Evolutionary conservation across 2,329 filamentous ascomycete species (phyloP), one percentile per base, ranked within the genome.

Genomic region (Penicillium sp.): DNA sequence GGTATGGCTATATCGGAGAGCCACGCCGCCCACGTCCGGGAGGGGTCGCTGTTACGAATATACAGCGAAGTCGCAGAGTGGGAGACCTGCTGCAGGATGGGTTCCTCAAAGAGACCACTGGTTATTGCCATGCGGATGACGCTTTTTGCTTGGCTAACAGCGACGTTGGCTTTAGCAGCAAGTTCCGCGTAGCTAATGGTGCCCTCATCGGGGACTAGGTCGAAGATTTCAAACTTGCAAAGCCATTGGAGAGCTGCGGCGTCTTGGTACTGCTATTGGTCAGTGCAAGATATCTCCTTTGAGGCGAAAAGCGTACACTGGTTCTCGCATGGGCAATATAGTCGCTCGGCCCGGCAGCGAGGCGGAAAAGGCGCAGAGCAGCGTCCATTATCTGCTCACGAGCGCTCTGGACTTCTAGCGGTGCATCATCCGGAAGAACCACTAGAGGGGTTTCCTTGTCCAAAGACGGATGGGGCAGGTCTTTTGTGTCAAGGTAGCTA

Each of bases 91-190:
- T 82, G 81, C 0, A 82, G 82, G 3, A 70, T 70, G 0, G 82
- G 80, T 66, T 88, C 86, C 46, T 76, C 69, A 72, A 89, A 87
- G 61, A 88, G 79, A 9, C 77, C 75, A 65, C 82, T 84, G 11
- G 85, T 87, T 79, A 88, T 87, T 46, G 82, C 84, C 70, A 87
- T 82, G 7, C 86, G 83, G 30, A 86, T 72, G 7, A 84, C 74
- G 44, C 55, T 67, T 29, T 71, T 67, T 8, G 78, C 64, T 3
- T 64, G 66, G 0, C 56, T 21, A 29, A 73, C 69, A 2, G 67
- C 58, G 3, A 79, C 65, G 1, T 63, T 54, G 9, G 70, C 70
- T 3, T 53, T 21, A 7, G 30, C 29, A 0, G 77, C 70, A 7
- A 78, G 62, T 2, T 72, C 67, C 1, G 52, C 15, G 55, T 74